A percentile compares a stretch with the other conserved stretches of the same genome.
Conservation (phyloP, 31 red algal species). For the Bonnemaisonia californica region DNA sequence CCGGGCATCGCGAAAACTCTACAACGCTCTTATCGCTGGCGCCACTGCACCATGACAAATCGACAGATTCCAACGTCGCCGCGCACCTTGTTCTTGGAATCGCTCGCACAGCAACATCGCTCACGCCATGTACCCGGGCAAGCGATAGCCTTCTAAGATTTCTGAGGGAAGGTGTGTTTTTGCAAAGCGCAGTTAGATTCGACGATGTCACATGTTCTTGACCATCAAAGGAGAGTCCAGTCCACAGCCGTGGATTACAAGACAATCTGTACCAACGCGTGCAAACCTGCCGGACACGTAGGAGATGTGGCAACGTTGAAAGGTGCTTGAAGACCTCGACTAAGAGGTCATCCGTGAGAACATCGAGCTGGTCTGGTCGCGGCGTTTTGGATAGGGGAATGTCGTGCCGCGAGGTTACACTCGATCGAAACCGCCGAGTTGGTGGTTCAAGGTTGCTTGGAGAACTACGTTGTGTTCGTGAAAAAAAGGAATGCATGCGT, state of each 20-base stretch:
- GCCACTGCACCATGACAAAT: slow-evolving; percentile 73
- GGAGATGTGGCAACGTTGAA: slow-evolving; percentile 28
- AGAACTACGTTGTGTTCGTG: too few relatives aligned
- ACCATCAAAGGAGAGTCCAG: slow-evolving; percentile 63
- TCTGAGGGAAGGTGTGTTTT: slow-evolving; percentile 21
- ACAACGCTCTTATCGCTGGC: slow-evolving; percentile 66
- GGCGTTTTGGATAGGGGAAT: not conserved
- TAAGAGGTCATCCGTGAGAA: slow-evolving; percentile 54
- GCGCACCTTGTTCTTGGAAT: slow-evolving; percentile 65
- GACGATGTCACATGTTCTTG: slow-evolving; percentile 59
- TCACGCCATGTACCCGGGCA: slow-evolving; percentile 50
- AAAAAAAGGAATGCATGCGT: too few relatives aligned
- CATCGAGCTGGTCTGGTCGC: slow-evolving; percentile 28
- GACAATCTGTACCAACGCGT: slow-evolving; percentile 47
- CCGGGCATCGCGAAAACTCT: slow-evolving; percentile 67
- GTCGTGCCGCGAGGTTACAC: slow-evolving; percentile 22
- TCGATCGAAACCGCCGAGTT: slow-evolving; percentile 26
- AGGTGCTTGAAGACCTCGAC: slow-evolving; percentile 71
- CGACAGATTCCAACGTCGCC: slow-evolving; percentile 59
- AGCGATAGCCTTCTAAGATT: slow-evolving; percentile 49
- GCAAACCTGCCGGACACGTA: slow-evolving; percentile 60
- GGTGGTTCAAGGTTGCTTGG: not conserved
- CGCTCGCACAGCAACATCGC: slow-evolving; percentile 35
- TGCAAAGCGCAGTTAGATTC: slow-evolving; percentile 50
- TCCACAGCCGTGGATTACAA: slow-evolving; percentile 69